Conservation (phyloP, 768 basidiomycete genomes). For the Tulasnella sp. region DNA sequence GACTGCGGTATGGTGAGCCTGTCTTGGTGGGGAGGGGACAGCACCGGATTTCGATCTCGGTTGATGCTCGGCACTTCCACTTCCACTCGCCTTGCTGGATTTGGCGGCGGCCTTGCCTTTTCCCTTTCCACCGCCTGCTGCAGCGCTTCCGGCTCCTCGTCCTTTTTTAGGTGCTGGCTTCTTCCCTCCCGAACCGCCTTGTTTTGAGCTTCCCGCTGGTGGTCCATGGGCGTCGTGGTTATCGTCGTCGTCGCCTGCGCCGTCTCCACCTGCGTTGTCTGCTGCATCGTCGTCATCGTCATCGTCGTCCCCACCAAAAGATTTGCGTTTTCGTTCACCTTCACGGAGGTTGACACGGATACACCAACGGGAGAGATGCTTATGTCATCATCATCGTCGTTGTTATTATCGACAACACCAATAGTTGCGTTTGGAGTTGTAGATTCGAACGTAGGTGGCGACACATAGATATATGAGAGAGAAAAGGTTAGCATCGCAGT, state of each 20-base stretch:
- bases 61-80: not conserved
- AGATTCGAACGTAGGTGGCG: not conserved
- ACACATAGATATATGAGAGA: constrained; percentile 1
- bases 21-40: not conserved
- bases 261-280: constrained; percentile 7
- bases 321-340: constrained; percentile 42
- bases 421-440: not conserved
- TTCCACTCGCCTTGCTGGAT: not conserved
- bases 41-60: too few relatives aligned
- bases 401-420: not conserved
- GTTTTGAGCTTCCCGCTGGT: too few relatives aligned
- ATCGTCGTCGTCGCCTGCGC: not conserved
- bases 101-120: constrained; percentile 1
- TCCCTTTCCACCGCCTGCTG: not conserved
- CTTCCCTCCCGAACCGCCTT: too few relatives aligned
- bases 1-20: not conserved
- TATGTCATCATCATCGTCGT: not conserved
- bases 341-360: constrained; percentile 51
- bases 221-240: not conserved
- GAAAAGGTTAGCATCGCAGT: constrained; percentile 2
- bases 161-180: not conserved
- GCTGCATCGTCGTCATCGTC: constrained; percentile 14
- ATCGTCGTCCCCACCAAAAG: constrained; percentile 1
- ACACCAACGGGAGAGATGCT: constrained; percentile 40
- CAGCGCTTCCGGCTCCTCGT: not conserved